A percentile compares a stretch with the other conserved stretches of the same genome.
These are phyloP conservation scores for Hymenoscyphus repandus DNA, from an alignment of 2,329 filamentous ascomycete species.

Conservation along the genomic window DNA sequence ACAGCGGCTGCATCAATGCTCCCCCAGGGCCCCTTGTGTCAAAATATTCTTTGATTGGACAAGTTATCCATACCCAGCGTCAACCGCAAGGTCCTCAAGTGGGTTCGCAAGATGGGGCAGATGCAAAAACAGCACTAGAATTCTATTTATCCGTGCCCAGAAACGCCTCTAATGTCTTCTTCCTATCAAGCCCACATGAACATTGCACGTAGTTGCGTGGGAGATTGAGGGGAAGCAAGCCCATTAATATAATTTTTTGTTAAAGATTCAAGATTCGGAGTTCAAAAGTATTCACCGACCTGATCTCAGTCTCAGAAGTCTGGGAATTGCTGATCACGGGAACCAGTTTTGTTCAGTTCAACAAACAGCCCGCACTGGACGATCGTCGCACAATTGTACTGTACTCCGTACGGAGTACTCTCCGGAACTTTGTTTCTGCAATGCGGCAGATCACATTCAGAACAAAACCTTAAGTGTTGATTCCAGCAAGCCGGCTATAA, in stretches of 20 bases:
- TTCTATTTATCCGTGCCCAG: conserved; percentile 1
- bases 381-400: neutral
- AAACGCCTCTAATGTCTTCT: conserved; percentile 1
- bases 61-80: neutral
- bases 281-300: neutral
- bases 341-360: neutral
- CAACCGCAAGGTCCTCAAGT: neutral
- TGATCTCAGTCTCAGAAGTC: neutral
- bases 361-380: conserved; percentile 7
- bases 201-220: neutral
- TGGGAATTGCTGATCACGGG: conserved; percentile 9
- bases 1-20: conserved; percentile 10
- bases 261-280: neutral
- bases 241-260: neutral
- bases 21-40: neutral
- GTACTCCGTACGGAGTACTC: neutral
- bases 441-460: neutral
- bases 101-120: no score
- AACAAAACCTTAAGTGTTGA: no score
- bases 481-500: no score
- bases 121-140: no score
- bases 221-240: neutral
- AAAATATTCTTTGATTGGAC: conserved; percentile 9
- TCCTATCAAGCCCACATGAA: no score
- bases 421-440: neutral